phyloP scores from a whole-genome alignment of 1,139 yeast genomes.

The Geotrichum fermentans region DNA sequence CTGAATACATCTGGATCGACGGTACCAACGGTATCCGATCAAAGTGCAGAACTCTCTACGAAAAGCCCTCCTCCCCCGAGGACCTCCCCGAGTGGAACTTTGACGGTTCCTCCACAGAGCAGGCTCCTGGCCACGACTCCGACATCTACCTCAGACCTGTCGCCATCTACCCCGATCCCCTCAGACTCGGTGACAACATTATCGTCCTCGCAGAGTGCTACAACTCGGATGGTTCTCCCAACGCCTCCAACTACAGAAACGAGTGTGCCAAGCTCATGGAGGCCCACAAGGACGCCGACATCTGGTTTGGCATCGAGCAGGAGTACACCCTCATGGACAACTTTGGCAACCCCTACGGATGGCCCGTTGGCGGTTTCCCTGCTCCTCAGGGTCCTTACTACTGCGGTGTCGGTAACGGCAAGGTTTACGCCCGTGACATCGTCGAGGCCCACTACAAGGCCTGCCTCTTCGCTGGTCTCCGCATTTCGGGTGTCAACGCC shows the following conservation, averaged over 20 bases:
- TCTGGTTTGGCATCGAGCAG: slow-evolving; percentile 98
- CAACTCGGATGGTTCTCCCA: slow-evolving; percentile 98
- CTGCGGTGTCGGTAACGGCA: slow-evolving; percentile 99
- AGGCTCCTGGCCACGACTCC: slow-evolving; percentile 97
- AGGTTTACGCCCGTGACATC: slow-evolving; percentile 95
- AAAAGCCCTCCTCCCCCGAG: slow-evolving; percentile 65
- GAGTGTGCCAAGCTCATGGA: slow-evolving; percentile 94
- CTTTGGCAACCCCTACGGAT: slow-evolving; percentile 85
- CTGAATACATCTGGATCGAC: slow-evolving; percentile 98
- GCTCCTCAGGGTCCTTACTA: slow-evolving; percentile 99
- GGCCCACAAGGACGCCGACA: slow-evolving; percentile 78
- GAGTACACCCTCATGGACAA: slow-evolving; percentile 95
- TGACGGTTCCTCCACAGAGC: slow-evolving; percentile 97
- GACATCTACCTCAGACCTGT: slow-evolving; percentile 93
- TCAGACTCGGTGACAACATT: slow-evolving; percentile 96
- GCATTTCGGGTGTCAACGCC: slow-evolving; percentile 94
- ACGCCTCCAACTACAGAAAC: slow-evolving; percentile 96
- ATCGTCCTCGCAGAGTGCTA: slow-evolving; percentile 94
- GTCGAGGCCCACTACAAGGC: slow-evolving; percentile 99
- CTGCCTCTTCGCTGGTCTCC: slow-evolving; percentile 85
- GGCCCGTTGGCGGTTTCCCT: slow-evolving; percentile 99
- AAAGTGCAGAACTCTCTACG: slow-evolving; percentile 79
- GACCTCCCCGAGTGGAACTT: slow-evolving; percentile 99
- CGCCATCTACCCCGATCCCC: slow-evolving; percentile 91
- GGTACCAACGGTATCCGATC: slow-evolving; percentile 90